Evolutionary conservation across 495 filamentous ascomycete species (phyloP).

Genomic region (Viridothelium virens): DNA sequence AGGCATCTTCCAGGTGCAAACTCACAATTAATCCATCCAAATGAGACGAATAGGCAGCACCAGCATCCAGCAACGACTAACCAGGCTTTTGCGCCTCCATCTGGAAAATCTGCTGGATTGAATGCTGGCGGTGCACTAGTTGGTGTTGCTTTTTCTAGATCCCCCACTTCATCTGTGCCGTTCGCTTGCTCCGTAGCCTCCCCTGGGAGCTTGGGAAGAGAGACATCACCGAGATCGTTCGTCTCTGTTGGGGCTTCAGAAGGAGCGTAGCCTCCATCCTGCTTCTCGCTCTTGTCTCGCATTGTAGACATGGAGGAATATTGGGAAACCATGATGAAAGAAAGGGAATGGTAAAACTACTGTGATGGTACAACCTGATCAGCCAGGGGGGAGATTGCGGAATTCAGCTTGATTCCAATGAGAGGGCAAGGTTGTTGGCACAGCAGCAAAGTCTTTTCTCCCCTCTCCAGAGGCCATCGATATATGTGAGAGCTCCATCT

Average conservation of each 20-base stretch:
- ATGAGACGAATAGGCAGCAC: conserved; percentile 30
- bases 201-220: background rate
- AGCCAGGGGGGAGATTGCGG: background rate
- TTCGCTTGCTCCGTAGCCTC: background rate
- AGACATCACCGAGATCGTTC: background rate
- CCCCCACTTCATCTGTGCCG: background rate
- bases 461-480: background rate
- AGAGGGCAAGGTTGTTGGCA: background rate
- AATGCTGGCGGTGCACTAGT: conserved; percentile 13
- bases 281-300: background rate
- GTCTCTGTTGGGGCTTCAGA: background rate
- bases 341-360: background rate
- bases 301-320: background rate
- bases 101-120: conserved; percentile 29
- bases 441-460: background rate
- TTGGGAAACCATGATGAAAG: background rate
- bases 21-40: conserved; percentile 30
- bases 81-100: conserved; percentile 33
- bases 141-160: conserved; percentile 20
- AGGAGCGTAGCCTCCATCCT: background rate
- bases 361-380: too few species aligned
- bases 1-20: background rate
- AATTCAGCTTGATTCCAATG: background rate
- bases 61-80: conserved; percentile 26
- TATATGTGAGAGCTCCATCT: background rate